Evolutionary conservation across 345 rosid genomes (phyloP), one percentile per base, ranked within the genome.

Genomic region (Physaria fendleri): DNA sequence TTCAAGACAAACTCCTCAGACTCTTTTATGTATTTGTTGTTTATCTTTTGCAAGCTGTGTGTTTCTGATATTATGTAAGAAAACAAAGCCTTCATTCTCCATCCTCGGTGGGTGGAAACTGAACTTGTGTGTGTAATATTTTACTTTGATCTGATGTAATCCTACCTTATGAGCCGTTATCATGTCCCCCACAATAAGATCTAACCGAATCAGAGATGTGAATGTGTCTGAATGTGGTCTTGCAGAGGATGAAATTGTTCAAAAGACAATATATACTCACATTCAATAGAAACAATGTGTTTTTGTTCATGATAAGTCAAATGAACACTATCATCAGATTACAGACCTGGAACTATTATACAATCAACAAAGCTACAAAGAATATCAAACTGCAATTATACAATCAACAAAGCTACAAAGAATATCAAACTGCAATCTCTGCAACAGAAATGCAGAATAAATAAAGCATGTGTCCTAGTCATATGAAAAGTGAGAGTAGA

Each of bases 91-190:
- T 56, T 70, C 74, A 33, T 48, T 70, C 10, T 70, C 64, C 40
- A 56, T 70, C 64, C 59, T 0, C 44, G 64, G 74, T 60, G 74
- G 64, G 10, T 69, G 63, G 69, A 46, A 40, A 40, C 55, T 62
- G 74, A 62, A 62, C n/a, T 4, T 68, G 62, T 37, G 43, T 11
- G 47, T 56, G 64, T 38, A 30, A 47, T 62, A 47, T 47, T 54
- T 62, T 18, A 62, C 74, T 69, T 69, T 55, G 29, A 44, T 45
- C 33, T 62, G 1, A 60, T 45, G 27, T 61, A 43, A 30, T 11
- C 43, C 16, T 43, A 33, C 28, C 13, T 35, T 27, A 27, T 43
- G 28, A 41, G 24, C 40, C 21, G 10, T 57, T n/a, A 38, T 15
- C 10, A 32, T 58, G 45, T 29, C 41, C 28, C 32, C 4, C 48